Evolutionary conservation across 305 asterid genomes (phyloP).

Genomic region (Fraxinus sp.): DNA sequence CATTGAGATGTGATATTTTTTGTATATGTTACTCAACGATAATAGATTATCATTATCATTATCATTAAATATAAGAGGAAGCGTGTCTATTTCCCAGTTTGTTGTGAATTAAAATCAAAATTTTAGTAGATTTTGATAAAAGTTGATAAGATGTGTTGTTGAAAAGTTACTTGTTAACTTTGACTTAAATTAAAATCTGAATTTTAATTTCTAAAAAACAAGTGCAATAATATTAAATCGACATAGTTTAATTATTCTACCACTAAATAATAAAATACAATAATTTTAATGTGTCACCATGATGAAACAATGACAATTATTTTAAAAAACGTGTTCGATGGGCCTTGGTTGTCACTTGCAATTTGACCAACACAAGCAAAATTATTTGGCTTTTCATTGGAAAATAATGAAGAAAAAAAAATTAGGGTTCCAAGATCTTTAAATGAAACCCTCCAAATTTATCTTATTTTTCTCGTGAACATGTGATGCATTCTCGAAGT

Average conservation of each 20-base stretch:
- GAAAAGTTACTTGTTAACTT: too few species aligned
- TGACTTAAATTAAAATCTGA: too few species aligned
- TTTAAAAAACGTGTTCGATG: neutral
- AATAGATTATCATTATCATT: neutral
- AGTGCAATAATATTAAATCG: too few species aligned
- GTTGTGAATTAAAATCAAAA: too few species aligned
- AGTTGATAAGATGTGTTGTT: too few species aligned
- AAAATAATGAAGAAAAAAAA: neutral
- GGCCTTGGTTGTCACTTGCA: neutral
- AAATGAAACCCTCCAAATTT: neutral
- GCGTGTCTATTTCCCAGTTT: neutral
- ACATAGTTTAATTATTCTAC: neutral
- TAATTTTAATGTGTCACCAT: neutral
- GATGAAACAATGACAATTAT: neutral
- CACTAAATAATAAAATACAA: too few species aligned
- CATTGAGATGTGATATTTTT: neutral
- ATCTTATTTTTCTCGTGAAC: neutral
- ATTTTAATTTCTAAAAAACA: too few species aligned
- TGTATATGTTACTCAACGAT: neutral
- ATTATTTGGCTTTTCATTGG: neutral
- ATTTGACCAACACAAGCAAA: neutral
- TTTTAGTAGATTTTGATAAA: too few species aligned
- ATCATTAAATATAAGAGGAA: neutral
- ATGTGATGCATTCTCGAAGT: neutral
- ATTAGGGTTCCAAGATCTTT: neutral